A percentile compares a stretch with the other conserved stretches of the same genome.
These are phyloP conservation scores for Cupressus sempervirens DNA, from an alignment of 75 land plant species.

Conservation along the genomic window DNA sequence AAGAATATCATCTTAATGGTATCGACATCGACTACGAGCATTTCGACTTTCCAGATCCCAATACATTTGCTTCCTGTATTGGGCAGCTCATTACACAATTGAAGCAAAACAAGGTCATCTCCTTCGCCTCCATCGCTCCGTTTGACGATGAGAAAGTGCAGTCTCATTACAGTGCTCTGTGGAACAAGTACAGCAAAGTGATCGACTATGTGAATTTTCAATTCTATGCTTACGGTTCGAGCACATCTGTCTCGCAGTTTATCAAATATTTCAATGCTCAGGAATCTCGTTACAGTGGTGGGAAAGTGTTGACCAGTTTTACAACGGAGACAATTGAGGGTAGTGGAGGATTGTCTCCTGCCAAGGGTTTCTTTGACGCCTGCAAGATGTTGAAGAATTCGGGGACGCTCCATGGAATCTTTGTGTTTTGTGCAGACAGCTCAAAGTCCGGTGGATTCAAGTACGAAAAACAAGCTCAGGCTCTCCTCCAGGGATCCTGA, in stretches of 20 bases:
- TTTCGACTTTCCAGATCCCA: slow-evolving; percentile 16
- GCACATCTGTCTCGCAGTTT: slow-evolving; percentile 25
- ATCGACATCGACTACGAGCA: slow-evolving; percentile 44
- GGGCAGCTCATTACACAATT: slow-evolving; percentile 25
- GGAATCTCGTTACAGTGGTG: slow-evolving; percentile 23
- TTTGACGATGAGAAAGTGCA: background rate
- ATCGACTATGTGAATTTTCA: slow-evolving; percentile 49
- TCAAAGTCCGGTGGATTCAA: slow-evolving; percentile 17
- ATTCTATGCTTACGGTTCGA: slow-evolving; percentile 25
- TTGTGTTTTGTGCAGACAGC: slow-evolving; percentile 28
- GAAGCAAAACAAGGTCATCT: slow-evolving; percentile 17
- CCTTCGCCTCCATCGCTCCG: background rate
- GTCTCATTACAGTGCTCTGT: background rate
- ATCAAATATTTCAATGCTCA: slow-evolving; percentile 20
- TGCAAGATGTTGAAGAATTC: slow-evolving; percentile 13
- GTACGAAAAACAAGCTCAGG: slow-evolving; percentile 19
- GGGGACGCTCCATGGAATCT: slow-evolving; percentile 23
- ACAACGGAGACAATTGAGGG: slow-evolving; percentile 10
- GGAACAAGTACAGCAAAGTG: background rate
- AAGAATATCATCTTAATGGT: slow-evolving; percentile 27
- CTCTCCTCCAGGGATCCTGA: slow-evolving; percentile 10
- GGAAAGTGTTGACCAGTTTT: slow-evolving; percentile 33
- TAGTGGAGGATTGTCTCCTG: slow-evolving; percentile 15
- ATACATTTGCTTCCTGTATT: slow-evolving; percentile 22
- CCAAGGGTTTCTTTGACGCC: slow-evolving; percentile 15